Conservation (phyloP, 768 basidiomycete genomes). For the Tulasnella sp. region DNA sequence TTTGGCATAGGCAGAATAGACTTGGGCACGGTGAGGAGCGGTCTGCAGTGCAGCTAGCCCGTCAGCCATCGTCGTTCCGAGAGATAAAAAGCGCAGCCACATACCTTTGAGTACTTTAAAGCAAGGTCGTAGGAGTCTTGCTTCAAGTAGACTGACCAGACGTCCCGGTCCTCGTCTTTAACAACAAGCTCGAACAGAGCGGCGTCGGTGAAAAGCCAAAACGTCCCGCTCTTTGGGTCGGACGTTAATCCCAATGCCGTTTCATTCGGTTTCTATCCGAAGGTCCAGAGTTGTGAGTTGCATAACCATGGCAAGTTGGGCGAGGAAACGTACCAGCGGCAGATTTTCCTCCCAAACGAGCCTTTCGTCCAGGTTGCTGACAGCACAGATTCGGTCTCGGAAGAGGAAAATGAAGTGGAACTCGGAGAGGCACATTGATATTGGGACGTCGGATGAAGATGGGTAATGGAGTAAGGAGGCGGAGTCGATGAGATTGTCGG, state of each 20-base stretch:
- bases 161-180: conserved; percentile 86
- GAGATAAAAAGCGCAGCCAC: background rate
- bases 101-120: conserved; percentile 78
- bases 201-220: conserved; percentile 90
- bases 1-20: conserved; percentile 82
- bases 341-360: conserved; percentile 81
- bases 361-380: conserved; percentile 80
- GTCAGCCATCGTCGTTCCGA: background rate
- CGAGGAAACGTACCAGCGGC: conserved; percentile 64
- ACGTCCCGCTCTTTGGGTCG: conserved; percentile 87
- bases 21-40: conserved; percentile 80
- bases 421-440: conserved; percentile 83
- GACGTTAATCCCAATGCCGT: conserved; percentile 71
- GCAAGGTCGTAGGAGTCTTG: conserved; percentile 79
- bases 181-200: conserved; percentile 87
- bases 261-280: conserved; percentile 72
- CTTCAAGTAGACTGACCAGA: conserved; percentile 90
- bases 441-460: conserved; percentile 52
- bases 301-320: background rate
- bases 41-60: conserved; percentile 55
- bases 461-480: conserved; percentile 83
- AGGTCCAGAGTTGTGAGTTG: conserved; percentile 7
- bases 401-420: conserved; percentile 92
- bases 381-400: conserved; percentile 70
- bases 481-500: conserved; percentile 76